Evolutionary conservation across 1,139 yeast genomes (phyloP).

Genomic region (Saccharomyces hybrid): DNA sequence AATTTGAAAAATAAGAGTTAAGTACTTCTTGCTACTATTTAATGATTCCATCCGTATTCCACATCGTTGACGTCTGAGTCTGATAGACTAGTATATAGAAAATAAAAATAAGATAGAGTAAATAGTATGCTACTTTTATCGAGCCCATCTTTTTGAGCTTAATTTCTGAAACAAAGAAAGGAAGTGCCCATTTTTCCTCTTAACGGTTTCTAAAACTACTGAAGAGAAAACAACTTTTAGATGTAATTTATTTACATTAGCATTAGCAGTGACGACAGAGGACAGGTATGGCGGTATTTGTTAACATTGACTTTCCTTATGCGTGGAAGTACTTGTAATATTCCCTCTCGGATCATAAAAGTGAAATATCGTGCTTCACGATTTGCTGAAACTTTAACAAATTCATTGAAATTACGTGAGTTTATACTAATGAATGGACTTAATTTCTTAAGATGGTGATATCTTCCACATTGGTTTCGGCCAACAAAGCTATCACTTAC

Average conservation of each 20-base stretch:
- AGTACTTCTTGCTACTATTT: neutral
- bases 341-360: neutral
- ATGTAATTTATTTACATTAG: neutral
- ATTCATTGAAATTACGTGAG: neutral
- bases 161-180: neutral
- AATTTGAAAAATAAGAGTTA: neutral
- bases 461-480: neutral
- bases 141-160: neutral
- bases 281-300: neutral
- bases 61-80: neutral
- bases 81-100: neutral
- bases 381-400: neutral
- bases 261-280: neutral
- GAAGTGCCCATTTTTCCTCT: neutral
- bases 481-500: neutral
- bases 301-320: neutral
- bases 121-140: neutral
- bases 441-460: neutral
- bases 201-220: neutral
- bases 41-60: neutral
- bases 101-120: neutral
- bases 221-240: neutral
- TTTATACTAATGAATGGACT: neutral
- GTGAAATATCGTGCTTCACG: neutral
- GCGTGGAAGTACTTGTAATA: neutral